Base-by-base conservation (phyloP, 2,329 filamentous ascomycete genomes). In the Dissoconium aciculare region DNA sequence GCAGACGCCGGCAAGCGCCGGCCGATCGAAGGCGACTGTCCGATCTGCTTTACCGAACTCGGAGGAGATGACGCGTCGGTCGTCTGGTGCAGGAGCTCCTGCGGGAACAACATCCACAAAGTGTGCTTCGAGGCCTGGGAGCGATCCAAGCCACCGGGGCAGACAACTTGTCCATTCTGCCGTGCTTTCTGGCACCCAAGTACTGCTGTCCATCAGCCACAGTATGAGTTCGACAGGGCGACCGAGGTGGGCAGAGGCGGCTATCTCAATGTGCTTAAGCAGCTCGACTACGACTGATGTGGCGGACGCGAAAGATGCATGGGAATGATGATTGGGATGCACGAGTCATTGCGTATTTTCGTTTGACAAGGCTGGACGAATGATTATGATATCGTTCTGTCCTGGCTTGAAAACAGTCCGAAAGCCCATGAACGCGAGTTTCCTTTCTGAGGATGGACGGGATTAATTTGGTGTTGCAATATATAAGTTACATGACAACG, bases 91-190 rank as follows among this genome's bases (percentile, higher is more conserved):
- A 65, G 65, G 43, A 62, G 63, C 1, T 58, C 64, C 3, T 77
- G 72, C 41, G 71, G 71, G n/a, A 26, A 75, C 50, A 74, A 74
- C 42, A 53, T 74, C n/a, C 69, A 74, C 47, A 62, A 63, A 35
- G 44, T 49, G 1, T 74, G 70, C 41, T 72, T 74, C 47, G 50
- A 64, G 32, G 57, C 63, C 36, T 74, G 69, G 69, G 47, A n/a
- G n/a, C n/a, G n/a, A n/a, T n/a, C 44, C 6, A 38, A 42, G 17
- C 39, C 42, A 5, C 46, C 46, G 17, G 36, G 29, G 12, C 29
- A 33, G 3, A 42, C 49, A 25, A 48, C 45, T n/a, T 51, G 49
- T 34, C 49, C 49, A 1, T 50, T 48, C 36, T 52, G 48, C 31
- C 45, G 49, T 11, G 27, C 43, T 6, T 28, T 37, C n/a, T 51